Base-by-base conservation (phyloP, 2,329 filamentous ascomycete genomes). In the Capronia epimyces region DNA sequence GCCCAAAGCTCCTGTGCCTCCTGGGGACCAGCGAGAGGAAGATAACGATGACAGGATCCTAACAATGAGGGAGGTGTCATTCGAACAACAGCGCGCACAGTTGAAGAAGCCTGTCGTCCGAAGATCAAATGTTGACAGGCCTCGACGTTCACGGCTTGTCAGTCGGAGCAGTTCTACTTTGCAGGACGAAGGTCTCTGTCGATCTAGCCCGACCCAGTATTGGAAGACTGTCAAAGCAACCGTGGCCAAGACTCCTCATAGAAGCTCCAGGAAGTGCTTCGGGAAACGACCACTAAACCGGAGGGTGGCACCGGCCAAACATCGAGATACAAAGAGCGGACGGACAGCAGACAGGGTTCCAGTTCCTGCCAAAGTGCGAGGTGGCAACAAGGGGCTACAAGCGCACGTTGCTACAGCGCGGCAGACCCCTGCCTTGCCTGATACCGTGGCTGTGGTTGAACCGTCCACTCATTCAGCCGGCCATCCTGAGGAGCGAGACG, bases 51-150 rank as follows among this genome's bases (percentile, higher is more conserved):
- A 42, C n/a, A 45, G 34, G 15, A 25, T 42, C 15, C 32, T 46
- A 10, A 46, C 50, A 13, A 43, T 50, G 25, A 53, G 53, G 41
- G 50, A 52, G 25, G 42, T 32, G 4, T 58, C 50, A n/a, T 56
- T 58, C 21, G 53, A 58, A 13, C 56, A 54, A 47, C 53, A 58
- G 39, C 50, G 53, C n/a, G 49, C 48, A 16, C 15, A 42, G 20
- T 24, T 22, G 22, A 57, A 43, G 32, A 31, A 45, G 15, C 29
- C 42, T 16, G 12, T 46, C 16, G 6, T 18, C 21, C 47, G 20
- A 9, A 37, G 22, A 18, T 16, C 41, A 8, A 16, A 27, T 24
- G 20, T 32, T 8, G 42, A 56, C 7, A 34, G 29, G 16, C 22
- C 44, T 9, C 25, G 21, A 27, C 45, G 42, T 18, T 22, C 43